phyloP scores from a whole-genome alignment of 176 grass and related monocot species.

The Bromus sterilis region DNA sequence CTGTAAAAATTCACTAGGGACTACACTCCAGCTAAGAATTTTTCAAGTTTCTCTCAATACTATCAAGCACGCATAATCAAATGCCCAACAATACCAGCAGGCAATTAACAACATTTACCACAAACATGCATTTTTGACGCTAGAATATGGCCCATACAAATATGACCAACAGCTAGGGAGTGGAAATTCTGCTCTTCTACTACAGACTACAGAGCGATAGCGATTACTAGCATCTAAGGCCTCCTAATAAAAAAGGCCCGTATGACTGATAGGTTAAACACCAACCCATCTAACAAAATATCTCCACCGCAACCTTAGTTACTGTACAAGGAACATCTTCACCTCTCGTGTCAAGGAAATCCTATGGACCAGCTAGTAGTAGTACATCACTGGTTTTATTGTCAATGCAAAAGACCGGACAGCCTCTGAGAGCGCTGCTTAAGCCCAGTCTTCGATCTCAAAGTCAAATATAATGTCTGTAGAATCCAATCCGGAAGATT shows the following conservation, averaged over 20 bases:
- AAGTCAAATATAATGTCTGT: slow-evolving; percentile 30
- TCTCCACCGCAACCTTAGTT: slow-evolving; percentile 12
- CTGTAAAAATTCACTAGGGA: neutral
- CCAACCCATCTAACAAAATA: neutral
- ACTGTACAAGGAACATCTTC: slow-evolving; percentile 29
- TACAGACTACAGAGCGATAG: neutral
- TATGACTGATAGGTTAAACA: neutral
- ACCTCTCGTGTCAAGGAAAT: slow-evolving; percentile 8
- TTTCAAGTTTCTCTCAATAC: neutral
- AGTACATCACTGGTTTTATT: slow-evolving; percentile 11
- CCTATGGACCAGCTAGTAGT: slow-evolving; percentile 14
- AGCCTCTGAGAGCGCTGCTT: neutral
- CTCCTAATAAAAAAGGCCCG: neutral
- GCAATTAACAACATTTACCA: neutral
- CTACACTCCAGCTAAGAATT: neutral
- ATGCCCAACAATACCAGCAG: neutral
- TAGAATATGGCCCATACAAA: neutral
- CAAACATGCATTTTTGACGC: slow-evolving; percentile 7
- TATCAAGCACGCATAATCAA: neutral
- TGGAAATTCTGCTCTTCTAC: neutral
- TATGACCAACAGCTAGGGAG: neutral
- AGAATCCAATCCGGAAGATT: slow-evolving; percentile 15
- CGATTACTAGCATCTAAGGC: neutral
- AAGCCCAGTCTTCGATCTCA: neutral
- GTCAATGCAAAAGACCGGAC: neutral